These are phyloP conservation scores for Afroboletus lepidellus DNA, from an alignment of 1,284 basidiomycete genomes.

Conservation along the genomic window DNA sequence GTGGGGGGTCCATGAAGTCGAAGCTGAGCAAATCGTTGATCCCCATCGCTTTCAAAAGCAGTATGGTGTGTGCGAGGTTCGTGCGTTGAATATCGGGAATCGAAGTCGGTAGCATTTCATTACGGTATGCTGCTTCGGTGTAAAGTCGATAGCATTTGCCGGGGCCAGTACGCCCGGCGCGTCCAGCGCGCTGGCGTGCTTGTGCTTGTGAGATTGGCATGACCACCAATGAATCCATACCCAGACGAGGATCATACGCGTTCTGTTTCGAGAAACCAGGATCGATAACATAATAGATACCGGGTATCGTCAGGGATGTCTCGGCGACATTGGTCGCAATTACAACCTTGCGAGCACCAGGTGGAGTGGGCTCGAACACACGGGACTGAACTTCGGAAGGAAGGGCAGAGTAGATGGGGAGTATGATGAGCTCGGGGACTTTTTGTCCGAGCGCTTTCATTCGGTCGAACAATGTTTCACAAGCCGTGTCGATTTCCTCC, in stretches of 20 bases:
- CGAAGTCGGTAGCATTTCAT: constrained; percentile 98
- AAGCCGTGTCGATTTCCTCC: constrained; percentile 97
- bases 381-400: constrained; percentile 97
- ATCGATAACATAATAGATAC: constrained; percentile 98
- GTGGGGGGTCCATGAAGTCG: constrained; percentile 99
- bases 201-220: constrained; percentile 99
- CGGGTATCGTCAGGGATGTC: constrained; percentile 96
- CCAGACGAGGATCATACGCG: constrained; percentile 94
- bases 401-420: constrained; percentile 96
- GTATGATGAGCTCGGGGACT: constrained; percentile 94
- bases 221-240: constrained; percentile 98
- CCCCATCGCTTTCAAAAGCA: constrained; percentile 98
- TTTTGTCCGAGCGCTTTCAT: constrained; percentile 98
- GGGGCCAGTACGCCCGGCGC: constrained; percentile 96
- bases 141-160: constrained; percentile 98
- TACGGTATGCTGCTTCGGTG: constrained; percentile 96
- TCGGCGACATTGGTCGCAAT: constrained; percentile 99
- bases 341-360: constrained; percentile 95
- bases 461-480: constrained; percentile 95
- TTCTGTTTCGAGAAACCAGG: constrained; percentile 99
- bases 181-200: constrained; percentile 91
- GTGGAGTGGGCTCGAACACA: constrained; percentile 97
- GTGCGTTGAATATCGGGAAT: constrained; percentile 98
- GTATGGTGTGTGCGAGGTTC: constrained; percentile 89
- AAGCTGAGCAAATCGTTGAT: constrained; percentile 98